Conservation (phyloP, 805 yeast species). For the Candida michaelii region DNA sequence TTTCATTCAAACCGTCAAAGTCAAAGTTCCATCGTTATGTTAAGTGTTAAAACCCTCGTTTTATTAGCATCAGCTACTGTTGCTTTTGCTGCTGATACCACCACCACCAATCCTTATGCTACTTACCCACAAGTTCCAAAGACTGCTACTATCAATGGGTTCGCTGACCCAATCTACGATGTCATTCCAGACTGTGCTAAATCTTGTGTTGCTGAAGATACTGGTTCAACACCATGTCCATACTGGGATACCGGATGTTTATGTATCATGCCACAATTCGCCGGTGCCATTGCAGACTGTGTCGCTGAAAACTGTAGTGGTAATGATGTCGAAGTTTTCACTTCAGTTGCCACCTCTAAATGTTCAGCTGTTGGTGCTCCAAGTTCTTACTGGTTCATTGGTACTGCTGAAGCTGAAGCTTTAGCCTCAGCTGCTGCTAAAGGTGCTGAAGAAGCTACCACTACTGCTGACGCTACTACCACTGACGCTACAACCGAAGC, state of each 20-base stretch:
- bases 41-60: slow-evolving; percentile 13
- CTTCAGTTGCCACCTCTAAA: slow-evolving; percentile 29
- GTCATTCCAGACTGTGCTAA: slow-evolving; percentile 39
- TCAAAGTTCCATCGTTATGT: slow-evolving; percentile 16
- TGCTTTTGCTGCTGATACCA: slow-evolving; percentile 13
- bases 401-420: slow-evolving; percentile 22
- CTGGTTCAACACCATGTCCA: slow-evolving; percentile 42
- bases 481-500: slow-evolving; percentile 5
- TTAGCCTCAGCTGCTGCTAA: slow-evolving; percentile 7
- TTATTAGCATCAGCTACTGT: slow-evolving; percentile 19
- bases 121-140: slow-evolving; percentile 36
- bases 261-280: slow-evolving; percentile 40
- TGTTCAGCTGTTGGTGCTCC: slow-evolving; percentile 26
- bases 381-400: slow-evolving; percentile 28
- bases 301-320: slow-evolving; percentile 39
- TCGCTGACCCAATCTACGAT: slow-evolving; percentile 38
- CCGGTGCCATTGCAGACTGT: slow-evolving; percentile 36
- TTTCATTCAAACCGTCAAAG: neutral
- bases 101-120: slow-evolving; percentile 20
- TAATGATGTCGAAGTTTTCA: slow-evolving; percentile 27
- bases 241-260: slow-evolving; percentile 49
- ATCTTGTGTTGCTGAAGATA: slow-evolving; percentile 29
- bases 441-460: slow-evolving; percentile 7
- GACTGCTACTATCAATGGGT: slow-evolving; percentile 43
- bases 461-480: slow-evolving; percentile 9